phyloP scores from a whole-genome alignment of 495 filamentous ascomycete genomes.

The Neurospora sp. region DNA sequence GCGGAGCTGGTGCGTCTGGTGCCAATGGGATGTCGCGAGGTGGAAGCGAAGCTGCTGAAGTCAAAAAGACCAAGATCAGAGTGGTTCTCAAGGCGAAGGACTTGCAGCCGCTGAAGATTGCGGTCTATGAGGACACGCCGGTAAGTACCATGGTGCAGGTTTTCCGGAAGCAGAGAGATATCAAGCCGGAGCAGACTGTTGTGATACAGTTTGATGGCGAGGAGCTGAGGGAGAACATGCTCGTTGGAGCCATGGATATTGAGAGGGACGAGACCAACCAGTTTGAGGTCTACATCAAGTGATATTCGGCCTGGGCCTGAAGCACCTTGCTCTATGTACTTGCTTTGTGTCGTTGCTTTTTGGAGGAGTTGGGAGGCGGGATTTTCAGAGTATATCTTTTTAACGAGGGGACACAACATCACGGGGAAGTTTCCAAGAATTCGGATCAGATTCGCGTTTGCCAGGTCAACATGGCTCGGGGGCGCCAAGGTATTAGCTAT shows the following conservation, averaged over 20 bases:
- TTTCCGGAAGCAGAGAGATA: constrained; percentile 24
- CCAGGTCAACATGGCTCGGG: too few species aligned
- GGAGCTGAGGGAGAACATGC: constrained; percentile 47
- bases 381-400: too few species aligned
- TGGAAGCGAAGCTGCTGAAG: constrained; percentile 11
- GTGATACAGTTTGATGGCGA: constrained; percentile 76
- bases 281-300: constrained; percentile 63
- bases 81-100: constrained; percentile 42
- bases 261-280: constrained; percentile 56
- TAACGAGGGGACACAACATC: too few species aligned
- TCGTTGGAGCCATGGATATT: constrained; percentile 61
- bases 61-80: constrained; percentile 41
- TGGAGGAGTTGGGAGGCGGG: too few species aligned
- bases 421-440: too few species aligned
- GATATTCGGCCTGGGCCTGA: neutral
- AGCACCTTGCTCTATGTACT: too few species aligned
- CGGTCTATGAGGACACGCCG: constrained; percentile 26
- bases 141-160: constrained; percentile 26
- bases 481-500: too few species aligned
- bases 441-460: too few species aligned
- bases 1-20: neutral
- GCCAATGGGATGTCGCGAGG: neutral
- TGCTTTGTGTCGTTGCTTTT: too few species aligned
- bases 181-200: constrained; percentile 40
- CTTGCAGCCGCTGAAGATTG: constrained; percentile 26